Percentiles rank a stretch among this genome's conserved stretches.
These are phyloP conservation scores for Rhizopogon vulgaris DNA, from an alignment of 768 basidiomycete genomes.

Conservation along the genomic window DNA sequence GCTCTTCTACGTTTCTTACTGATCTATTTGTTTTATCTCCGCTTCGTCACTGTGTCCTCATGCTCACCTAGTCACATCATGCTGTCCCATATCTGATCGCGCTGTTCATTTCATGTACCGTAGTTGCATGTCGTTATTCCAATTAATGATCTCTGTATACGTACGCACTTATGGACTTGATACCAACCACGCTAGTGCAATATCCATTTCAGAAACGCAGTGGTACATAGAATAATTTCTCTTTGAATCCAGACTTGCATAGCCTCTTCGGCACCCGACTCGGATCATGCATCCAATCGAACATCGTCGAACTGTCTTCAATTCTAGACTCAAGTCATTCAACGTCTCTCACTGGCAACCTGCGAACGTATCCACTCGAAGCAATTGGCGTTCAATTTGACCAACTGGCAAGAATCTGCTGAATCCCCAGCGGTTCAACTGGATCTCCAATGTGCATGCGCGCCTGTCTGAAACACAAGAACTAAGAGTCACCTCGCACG, in stretches of 20 bases:
- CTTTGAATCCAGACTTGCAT: neutral
- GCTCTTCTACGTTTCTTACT: neutral
- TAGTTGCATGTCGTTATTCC: neutral
- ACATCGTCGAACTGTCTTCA: too few relatives aligned
- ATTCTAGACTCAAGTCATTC: too few relatives aligned
- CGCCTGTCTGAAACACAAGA: neutral
- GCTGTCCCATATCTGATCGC: neutral
- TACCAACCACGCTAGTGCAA: slow-evolving; percentile 1
- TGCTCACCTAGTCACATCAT: neutral
- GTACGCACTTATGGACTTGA: neutral
- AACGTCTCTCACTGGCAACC: too few relatives aligned
- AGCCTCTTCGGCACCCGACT: too few relatives aligned
- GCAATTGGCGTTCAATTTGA: neutral
- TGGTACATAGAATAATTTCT: too few relatives aligned
- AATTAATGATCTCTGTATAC: neutral
- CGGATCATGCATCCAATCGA: neutral
- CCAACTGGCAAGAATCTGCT: neutral
- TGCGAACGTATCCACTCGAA: neutral
- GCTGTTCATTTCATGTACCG: neutral
- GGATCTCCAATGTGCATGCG: neutral
- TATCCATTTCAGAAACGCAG: neutral
- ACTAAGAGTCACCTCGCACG: neutral
- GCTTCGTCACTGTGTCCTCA: neutral
- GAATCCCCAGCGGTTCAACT: neutral
- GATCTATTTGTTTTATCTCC: neutral